phyloP scores from a whole-genome alignment of 257 asterid species.

The Ocimum tenuiflorum region DNA sequence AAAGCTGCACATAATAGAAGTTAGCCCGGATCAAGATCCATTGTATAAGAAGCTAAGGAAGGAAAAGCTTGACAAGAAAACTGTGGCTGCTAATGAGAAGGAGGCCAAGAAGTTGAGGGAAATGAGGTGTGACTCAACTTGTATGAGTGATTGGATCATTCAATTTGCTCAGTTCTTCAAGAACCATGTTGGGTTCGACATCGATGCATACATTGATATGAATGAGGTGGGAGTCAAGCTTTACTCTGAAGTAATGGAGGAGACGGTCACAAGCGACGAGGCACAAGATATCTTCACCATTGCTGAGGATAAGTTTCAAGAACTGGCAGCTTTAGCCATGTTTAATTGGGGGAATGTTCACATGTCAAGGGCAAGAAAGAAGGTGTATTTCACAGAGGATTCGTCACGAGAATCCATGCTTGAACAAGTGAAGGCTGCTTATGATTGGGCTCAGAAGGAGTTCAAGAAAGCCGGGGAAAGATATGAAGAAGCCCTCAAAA shows the following conservation, averaged over 20 bases:
- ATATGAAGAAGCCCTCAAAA: slow-evolving; percentile 66
- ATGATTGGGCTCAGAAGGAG: slow-evolving; percentile 77
- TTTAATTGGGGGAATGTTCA: slow-evolving; percentile 87
- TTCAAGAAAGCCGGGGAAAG: slow-evolving; percentile 51
- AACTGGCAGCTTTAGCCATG: slow-evolving; percentile 77
- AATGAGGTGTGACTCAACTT: slow-evolving; percentile 32
- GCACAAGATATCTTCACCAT: slow-evolving; percentile 55
- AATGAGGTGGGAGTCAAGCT: slow-evolving; percentile 74
- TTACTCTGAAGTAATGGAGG: slow-evolving; percentile 78
- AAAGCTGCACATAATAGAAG: slow-evolving; percentile 62
- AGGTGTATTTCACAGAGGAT: slow-evolving; percentile 50
- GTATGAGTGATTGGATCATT: slow-evolving; percentile 77
- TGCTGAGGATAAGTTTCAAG: slow-evolving; percentile 77
- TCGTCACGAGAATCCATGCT: slow-evolving; percentile 41
- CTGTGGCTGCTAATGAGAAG: slow-evolving; percentile 21
- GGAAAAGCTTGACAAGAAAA: slow-evolving; percentile 25
- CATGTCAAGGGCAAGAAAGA: slow-evolving; percentile 76
- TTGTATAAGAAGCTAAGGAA: slow-evolving; percentile 32
- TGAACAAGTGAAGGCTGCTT: slow-evolving; percentile 43
- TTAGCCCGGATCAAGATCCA: slow-evolving; percentile 65
- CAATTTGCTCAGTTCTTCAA: slow-evolving; percentile 74
- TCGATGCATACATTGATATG: slow-evolving; percentile 64
- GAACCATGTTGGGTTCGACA: slow-evolving; percentile 67
- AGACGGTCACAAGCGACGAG: slow-evolving; percentile 75
- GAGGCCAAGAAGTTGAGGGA: slow-evolving; percentile 30